Conservation (phyloP, 495 filamentous ascomycete species). For the Halenospora varia region DNA sequence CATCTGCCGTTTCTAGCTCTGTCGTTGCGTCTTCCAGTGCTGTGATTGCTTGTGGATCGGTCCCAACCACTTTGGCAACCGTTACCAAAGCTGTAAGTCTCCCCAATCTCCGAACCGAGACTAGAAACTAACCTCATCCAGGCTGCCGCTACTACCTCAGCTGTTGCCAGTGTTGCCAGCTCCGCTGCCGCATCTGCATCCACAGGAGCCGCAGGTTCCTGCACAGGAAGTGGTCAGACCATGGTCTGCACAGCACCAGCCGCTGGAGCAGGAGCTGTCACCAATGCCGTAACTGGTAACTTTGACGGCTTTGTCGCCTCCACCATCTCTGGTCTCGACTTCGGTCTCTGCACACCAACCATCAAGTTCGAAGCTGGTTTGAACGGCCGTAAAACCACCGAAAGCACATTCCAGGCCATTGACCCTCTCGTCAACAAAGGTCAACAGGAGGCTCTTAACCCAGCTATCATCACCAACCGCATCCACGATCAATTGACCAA, state of each 20-base stretch:
- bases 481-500: slow-evolving; percentile 49
- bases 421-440: slow-evolving; percentile 43
- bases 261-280: slow-evolving; percentile 11
- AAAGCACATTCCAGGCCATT: slow-evolving; percentile 51
- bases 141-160: not conserved
- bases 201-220: slow-evolving; percentile 10
- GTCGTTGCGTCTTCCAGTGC: not conserved
- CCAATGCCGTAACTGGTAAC: slow-evolving; percentile 11
- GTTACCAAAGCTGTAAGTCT: slow-evolving; percentile 18
- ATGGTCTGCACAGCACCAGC: slow-evolving; percentile 6
- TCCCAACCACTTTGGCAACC: slow-evolving; percentile 15
- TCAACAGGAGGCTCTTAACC: slow-evolving; percentile 51
- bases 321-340: slow-evolving; percentile 38
- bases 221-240: slow-evolving; percentile 11
- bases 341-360: slow-evolving; percentile 49
- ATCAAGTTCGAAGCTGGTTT: slow-evolving; percentile 49
- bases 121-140: not conserved
- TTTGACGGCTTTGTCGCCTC: slow-evolving; percentile 20
- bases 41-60: slow-evolving; percentile 1
- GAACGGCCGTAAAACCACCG: slow-evolving; percentile 37
- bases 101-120: not conserved
- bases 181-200: slow-evolving; percentile 3
- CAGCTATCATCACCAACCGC: slow-evolving; percentile 63
- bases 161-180: slow-evolving; percentile 2
- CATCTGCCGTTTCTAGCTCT: not conserved